Conservation (phyloP, 73 alveolate species). For the Symbiodinium natans region DNA sequence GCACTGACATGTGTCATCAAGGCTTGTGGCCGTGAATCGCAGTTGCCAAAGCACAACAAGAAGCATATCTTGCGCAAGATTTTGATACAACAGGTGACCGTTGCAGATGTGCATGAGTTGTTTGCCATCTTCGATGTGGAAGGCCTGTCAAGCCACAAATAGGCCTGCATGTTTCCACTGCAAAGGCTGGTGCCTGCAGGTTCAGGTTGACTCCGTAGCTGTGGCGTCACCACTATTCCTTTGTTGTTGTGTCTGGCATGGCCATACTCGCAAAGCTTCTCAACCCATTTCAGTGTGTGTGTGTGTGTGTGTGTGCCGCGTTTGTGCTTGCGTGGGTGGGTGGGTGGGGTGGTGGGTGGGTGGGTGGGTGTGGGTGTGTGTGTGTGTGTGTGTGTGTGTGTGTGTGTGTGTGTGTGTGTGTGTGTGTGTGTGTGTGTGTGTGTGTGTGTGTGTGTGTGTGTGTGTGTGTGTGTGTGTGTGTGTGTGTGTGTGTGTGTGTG, state of each 20-base stretch:
- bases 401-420: constrained; percentile 27
- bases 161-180: too few relatives aligned
- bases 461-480: constrained; percentile 32
- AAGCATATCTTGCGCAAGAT: too few relatives aligned
- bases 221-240: too few relatives aligned
- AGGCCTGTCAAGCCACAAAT: constrained; percentile 20
- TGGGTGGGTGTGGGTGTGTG: constrained; percentile 13
- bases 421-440: constrained; percentile 32
- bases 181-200: too few relatives aligned
- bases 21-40: too few relatives aligned
- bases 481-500: constrained; percentile 32
- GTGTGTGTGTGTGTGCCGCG: neutral
- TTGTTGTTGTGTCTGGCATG: too few relatives aligned
- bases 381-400: constrained; percentile 32
- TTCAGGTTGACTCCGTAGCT: too few relatives aligned
- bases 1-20: too few relatives aligned
- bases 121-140: constrained; percentile 89
- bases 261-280: too few relatives aligned
- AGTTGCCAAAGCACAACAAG: too few relatives aligned
- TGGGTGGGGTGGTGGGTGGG: too few relatives aligned
- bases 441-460: constrained; percentile 32
- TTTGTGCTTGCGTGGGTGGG: neutral
- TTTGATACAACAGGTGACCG: constrained; percentile 15
- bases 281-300: neutral
- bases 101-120: constrained; percentile 47